phyloP scores from a whole-genome alignment of 164 flowering plant species.

The Buxus sempervirens region DNA sequence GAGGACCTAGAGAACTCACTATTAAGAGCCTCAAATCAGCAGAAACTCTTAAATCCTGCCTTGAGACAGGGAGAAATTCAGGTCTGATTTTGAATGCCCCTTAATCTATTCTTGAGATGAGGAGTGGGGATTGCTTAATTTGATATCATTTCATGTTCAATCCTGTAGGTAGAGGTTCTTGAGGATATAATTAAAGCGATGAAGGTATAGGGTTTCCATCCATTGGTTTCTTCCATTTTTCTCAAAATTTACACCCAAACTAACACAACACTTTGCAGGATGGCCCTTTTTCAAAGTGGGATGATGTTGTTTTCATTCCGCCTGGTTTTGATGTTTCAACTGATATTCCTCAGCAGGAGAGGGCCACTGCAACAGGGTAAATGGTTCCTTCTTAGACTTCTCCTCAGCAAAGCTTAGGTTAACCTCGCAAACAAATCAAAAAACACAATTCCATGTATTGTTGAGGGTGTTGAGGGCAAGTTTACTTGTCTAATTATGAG shows the following conservation, averaged over 20 bases:
- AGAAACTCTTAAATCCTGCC: slow-evolving; percentile 54
- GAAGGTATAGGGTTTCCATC: slow-evolving; percentile 46
- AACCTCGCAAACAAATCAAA: too few relatives aligned
- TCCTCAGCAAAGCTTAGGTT: not conserved
- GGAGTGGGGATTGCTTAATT: not conserved
- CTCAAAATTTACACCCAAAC: not conserved
- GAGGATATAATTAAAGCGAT: slow-evolving; percentile 78
- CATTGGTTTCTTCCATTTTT: not conserved
- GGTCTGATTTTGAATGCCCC: slow-evolving; percentile 33
- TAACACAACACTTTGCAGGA: slow-evolving; percentile 46
- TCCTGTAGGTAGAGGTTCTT: slow-evolving; percentile 61
- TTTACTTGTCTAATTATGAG: not conserved
- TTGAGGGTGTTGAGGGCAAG: not conserved
- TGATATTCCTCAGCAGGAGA: slow-evolving; percentile 25
- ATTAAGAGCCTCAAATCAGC: slow-evolving; percentile 55
- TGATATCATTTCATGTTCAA: not conserved
- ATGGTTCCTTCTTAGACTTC: not conserved
- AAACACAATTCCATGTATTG: not conserved
- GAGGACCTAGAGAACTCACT: slow-evolving; percentile 86
- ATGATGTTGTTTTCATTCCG: slow-evolving; percentile 84
- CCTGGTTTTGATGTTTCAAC: slow-evolving; percentile 84
- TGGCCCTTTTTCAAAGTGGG: slow-evolving; percentile 47
- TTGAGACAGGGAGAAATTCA: slow-evolving; percentile 66
- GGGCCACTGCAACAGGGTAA: slow-evolving; percentile 11
- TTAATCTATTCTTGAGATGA: not conserved